Base-by-base conservation (phyloP, 257 asterid species). In the Primulina eburnea region DNA sequence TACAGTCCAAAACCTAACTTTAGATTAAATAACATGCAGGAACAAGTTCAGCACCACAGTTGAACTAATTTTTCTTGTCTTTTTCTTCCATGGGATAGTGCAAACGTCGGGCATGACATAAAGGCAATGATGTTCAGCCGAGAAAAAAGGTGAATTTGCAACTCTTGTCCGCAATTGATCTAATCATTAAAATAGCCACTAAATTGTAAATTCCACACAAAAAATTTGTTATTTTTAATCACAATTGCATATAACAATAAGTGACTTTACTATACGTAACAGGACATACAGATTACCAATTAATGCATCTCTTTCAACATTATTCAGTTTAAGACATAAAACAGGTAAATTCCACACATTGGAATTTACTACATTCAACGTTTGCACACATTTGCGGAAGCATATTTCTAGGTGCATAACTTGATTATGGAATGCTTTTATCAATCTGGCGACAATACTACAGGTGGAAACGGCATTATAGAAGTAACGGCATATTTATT, bases 291-390 rank as follows among this genome's bases (percentile, higher is more conserved):
- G 34, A 68, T 68, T 56, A 55, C 37, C 57, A 32, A 29, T 16
- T 21, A 32, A 57, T 50, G 8, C 3, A 34, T 65, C 38, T 10
- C 30, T 65, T 32, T 65, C 69, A 70, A 50, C 35, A 34, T 26
- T 64, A 57, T 60, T 38, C 53, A 72, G 43, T 65, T 47, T 73
- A 57, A 58, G 62, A 38, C 67, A 7, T 38, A 56, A 72, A 65
- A 50, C 52, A 38, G 16, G 50, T 16, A 30, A 68, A 10, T 10
- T 38, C 50, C 50, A 38, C 6, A 43, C 53, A 14, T 9, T 38
- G 53, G 53, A 43, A 43, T 43, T 43, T 43, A 12, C 53, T 43
- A 43, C 53, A 43, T 43, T 43, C 53, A 12, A n/a, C 7, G 2
- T 43, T 43, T 43, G n/a, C n/a, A 43, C 53, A 43, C 5, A 43